Evolutionary conservation across 202 grass and related monocot species (phyloP), one percentile per base, ranked within the genome.

Genomic region (Setaria viridis): DNA sequence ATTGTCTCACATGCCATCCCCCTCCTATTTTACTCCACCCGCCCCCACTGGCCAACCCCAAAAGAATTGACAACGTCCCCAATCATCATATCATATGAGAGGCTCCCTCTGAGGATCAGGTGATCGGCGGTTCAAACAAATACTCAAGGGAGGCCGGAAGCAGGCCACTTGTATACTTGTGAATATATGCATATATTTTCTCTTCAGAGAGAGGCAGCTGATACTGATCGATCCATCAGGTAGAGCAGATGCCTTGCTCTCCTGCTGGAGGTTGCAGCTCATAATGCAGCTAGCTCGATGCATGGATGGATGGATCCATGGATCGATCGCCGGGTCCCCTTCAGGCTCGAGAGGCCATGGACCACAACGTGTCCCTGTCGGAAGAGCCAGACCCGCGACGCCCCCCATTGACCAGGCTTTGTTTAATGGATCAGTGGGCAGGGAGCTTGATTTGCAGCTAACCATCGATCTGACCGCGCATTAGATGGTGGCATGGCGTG

Each of bases 311-410:
- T 62, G 49, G 32, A 76, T 70, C n/a, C 50, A 67, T 76, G 49
- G 60, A 69, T 42, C n/a, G 47, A 85, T 78, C 51, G 29, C 11
- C 56, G 17, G 78, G 65, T 65, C 79, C 42, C 67, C 62, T 90
- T 82, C 17, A 7, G 21, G 7, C 50, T 42, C 41, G 71, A 88
- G 86, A 71, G 19, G 48, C 8, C 17, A 81, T 81, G 89, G 82
- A 82, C 84, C 86, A 82, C 49, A 87, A 91, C 92, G 86, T 91
- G 92, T 85, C 89, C 80, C 80, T 91, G 92, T 85, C 86, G 84
- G 88, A 78, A 72, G 69, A 79, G 86, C 51, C 72, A 67, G 37
- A 35, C 64, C 48, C 19, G 46, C 46, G 37, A 86, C 53, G 35
- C 21, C 68, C 68, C 30, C 46, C 76, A 76, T 87, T 87, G 81